Percentiles rank a stretch among this genome's conserved stretches.
phyloP scores from a whole-genome alignment of 495 filamentous ascomycete species.

The Aspergillus homomorphus region DNA sequence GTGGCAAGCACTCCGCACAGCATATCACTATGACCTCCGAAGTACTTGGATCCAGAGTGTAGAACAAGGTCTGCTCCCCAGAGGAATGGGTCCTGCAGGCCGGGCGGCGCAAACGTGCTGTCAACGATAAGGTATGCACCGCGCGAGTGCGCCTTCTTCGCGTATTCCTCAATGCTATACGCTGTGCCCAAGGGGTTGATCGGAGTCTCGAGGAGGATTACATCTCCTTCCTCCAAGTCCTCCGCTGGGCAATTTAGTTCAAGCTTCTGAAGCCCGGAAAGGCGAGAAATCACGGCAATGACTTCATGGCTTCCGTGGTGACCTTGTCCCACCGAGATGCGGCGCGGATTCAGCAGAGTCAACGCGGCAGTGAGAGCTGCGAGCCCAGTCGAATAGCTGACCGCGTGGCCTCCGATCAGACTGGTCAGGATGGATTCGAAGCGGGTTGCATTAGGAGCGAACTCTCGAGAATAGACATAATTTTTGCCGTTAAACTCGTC shows the following conservation, averaged over 20 bases:
- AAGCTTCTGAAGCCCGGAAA: conserved; percentile 61
- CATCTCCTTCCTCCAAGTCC: conserved; percentile 61
- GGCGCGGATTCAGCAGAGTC: conserved; percentile 64
- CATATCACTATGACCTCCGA: conserved; percentile 85
- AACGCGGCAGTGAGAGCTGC: conserved; percentile 76
- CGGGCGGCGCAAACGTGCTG: conserved; percentile 80
- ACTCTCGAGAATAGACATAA: conserved; percentile 68
- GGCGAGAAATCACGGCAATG: conserved; percentile 57
- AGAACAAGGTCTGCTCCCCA: conserved; percentile 76
- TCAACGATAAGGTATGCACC: conserved; percentile 75
- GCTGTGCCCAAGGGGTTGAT: conserved; percentile 78
- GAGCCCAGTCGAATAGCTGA: conserved; percentile 77
- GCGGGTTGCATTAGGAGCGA: conserved; percentile 66
- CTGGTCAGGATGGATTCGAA: conserved; percentile 69
- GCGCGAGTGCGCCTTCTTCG: conserved; percentile 57
- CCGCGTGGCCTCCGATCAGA: conserved; percentile 58
- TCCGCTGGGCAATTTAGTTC: conserved; percentile 51
- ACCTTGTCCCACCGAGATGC: conserved; percentile 67
- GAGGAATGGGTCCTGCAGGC: conserved; percentile 72
- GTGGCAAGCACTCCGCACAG: conserved; percentile 73
- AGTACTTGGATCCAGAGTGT: conserved; percentile 85
- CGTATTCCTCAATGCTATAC: conserved; percentile 58
- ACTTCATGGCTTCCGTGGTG: conserved; percentile 88
- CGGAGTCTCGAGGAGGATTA: conserved; percentile 82
- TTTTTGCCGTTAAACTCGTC: conserved; percentile 21